Percentiles rank a stretch among this genome's conserved stretches.
Conservation (phyloP, 192 early-diverging fungal genomes). For the Backusella parvicylindrica region DNA sequence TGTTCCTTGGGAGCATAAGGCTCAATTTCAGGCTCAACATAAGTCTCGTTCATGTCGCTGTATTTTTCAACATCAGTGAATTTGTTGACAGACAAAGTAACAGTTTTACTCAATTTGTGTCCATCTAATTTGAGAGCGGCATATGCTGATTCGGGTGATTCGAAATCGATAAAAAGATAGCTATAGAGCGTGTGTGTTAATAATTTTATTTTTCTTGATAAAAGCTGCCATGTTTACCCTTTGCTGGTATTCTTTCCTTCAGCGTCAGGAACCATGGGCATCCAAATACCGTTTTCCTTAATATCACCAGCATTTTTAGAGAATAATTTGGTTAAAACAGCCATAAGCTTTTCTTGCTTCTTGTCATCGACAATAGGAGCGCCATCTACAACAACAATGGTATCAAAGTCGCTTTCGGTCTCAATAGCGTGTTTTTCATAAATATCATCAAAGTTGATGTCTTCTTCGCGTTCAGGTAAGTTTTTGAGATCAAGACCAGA, state of each 20-base stretch:
- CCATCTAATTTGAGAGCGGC: slow-evolving; percentile 78
- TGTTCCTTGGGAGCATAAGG: slow-evolving; percentile 80
- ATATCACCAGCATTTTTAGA: slow-evolving; percentile 68
- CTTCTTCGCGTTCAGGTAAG: slow-evolving; percentile 66
- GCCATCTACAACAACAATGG: slow-evolving; percentile 91
- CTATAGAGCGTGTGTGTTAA: neutral
- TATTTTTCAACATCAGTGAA: slow-evolving; percentile 93
- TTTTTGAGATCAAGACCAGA: slow-evolving; percentile 51
- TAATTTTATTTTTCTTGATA: too few species aligned
- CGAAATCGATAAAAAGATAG: slow-evolving; percentile 93
- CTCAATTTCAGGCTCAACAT: slow-evolving; percentile 71
- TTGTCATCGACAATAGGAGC: slow-evolving; percentile 80
- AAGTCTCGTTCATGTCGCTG: slow-evolving; percentile 67
- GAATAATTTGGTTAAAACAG: slow-evolving; percentile 75
- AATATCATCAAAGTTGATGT: slow-evolving; percentile 93
- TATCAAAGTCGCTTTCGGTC: slow-evolving; percentile 72
- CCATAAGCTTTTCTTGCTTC: slow-evolving; percentile 85
- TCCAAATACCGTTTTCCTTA: slow-evolving; percentile 79
- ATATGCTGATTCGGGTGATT: slow-evolving; percentile 78
- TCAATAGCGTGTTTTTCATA: slow-evolving; percentile 70
- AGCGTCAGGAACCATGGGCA: slow-evolving; percentile 75
- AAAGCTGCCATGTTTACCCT: slow-evolving; percentile 35
- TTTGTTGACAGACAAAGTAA: slow-evolving; percentile 78
- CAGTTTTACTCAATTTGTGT: slow-evolving; percentile 76
- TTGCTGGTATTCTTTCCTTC: slow-evolving; percentile 72